These are phyloP conservation scores for Neurospora cerealis DNA, from an alignment of 495 filamentous ascomycete genomes.

Conservation along the genomic window DNA sequence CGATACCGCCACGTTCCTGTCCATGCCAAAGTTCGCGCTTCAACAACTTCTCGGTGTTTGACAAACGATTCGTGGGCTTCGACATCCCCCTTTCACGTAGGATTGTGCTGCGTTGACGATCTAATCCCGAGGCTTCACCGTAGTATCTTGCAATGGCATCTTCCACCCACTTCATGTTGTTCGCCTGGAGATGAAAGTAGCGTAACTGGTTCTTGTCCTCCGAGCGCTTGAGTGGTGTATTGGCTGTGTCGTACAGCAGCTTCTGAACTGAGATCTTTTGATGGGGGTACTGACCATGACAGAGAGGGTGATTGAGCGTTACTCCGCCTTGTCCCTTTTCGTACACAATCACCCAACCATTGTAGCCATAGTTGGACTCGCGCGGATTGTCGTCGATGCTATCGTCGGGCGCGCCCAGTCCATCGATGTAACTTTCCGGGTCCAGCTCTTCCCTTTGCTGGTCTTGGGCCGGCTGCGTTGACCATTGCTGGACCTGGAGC, in stretches of 20 bases:
- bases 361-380: conserved; percentile 18
- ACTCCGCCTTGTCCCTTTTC: conserved; percentile 16
- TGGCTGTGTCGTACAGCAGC: conserved; percentile 11
- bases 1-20: conserved; percentile 14
- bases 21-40: conserved; percentile 21
- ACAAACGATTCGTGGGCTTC: not conserved
- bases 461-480: conserved; percentile 2
- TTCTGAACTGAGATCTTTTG: conserved; percentile 20
- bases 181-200: conserved; percentile 20
- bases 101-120: conserved; percentile 5
- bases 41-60: conserved; percentile 17
- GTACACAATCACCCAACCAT: conserved; percentile 18
- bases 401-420: conserved; percentile 10
- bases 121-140: conserved; percentile 5
- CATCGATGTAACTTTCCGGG: conserved; percentile 13
- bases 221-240: conserved; percentile 11
- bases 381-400: conserved; percentile 13
- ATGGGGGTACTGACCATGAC: conserved; percentile 17
- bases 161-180: conserved; percentile 23
- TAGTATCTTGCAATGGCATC: conserved; percentile 18
- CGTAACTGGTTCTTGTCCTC: conserved; percentile 13
- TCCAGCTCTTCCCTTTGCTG: conserved; percentile 2
- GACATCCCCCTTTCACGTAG: not conserved
- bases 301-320: conserved; percentile 11
- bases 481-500: conserved; percentile 14